phyloP scores from a whole-genome alignment of 2,329 filamentous ascomycete species.

The Microdochium paspali region DNA sequence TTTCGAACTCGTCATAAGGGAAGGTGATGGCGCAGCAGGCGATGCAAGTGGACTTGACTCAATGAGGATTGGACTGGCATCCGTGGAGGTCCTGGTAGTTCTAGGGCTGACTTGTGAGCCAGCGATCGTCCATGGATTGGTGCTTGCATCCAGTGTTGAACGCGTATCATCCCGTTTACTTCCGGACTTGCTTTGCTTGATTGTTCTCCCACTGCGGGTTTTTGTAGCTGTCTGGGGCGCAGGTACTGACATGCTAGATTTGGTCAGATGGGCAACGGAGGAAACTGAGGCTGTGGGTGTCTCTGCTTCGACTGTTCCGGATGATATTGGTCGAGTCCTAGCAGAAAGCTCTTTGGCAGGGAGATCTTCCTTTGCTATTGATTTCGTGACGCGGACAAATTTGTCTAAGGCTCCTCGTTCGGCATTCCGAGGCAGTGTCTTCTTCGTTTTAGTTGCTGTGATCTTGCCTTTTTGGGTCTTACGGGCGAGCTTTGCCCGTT shows the following conservation, averaged over 20 bases:
- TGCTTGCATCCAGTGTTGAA: constrained; percentile 11
- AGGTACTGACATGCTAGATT: not conserved
- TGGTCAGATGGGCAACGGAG: not conserved
- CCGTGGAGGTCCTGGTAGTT: constrained; percentile 14
- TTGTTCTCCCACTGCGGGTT: constrained; percentile 7
- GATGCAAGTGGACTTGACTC: constrained; percentile 32
- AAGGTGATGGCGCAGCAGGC: constrained; percentile 14
- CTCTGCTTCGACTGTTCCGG: not conserved
- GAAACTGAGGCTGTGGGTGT: too few relatives aligned
- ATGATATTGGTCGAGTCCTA: not conserved
- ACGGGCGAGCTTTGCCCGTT: constrained; percentile 18
- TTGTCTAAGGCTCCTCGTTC: constrained; percentile 25
- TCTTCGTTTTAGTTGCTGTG: constrained; percentile 8
- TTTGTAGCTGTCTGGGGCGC: not conserved
- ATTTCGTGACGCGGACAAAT: constrained; percentile 31
- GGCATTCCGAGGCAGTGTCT: constrained; percentile 9
- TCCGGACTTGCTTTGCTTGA: constrained; percentile 18
- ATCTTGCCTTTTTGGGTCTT: constrained; percentile 11
- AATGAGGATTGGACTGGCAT: constrained; percentile 30
- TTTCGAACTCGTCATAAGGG: constrained; percentile 8
- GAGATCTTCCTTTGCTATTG: not conserved
- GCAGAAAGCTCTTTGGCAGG: not conserved
- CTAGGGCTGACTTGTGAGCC: constrained; percentile 34
- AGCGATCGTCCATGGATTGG: constrained; percentile 28
- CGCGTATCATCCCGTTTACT: constrained; percentile 12